Conservation (phyloP, 2,329 filamentous ascomycete species). For the Penicillium polonicum region DNA sequence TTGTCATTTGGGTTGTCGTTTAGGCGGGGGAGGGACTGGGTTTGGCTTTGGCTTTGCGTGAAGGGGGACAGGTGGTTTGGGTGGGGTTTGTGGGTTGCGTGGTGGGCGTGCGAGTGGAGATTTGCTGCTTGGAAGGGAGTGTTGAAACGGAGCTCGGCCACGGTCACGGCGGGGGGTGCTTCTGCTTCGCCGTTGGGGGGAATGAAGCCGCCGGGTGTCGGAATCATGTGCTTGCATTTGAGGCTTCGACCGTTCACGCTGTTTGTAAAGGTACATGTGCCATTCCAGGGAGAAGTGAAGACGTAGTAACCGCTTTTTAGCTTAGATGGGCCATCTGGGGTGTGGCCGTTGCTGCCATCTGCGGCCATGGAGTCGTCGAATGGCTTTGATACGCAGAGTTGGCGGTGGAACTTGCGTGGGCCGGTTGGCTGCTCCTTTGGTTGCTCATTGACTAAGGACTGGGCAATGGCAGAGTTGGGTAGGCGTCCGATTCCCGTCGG, state of each 20-base stretch:
- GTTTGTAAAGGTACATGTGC: slow-evolving; percentile 80
- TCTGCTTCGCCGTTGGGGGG: slow-evolving; percentile 16
- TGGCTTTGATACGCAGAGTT: slow-evolving; percentile 34
- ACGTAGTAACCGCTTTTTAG: slow-evolving; percentile 58
- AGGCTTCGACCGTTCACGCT: slow-evolving; percentile 72
- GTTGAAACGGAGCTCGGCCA: slow-evolving; percentile 90
- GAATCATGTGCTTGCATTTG: slow-evolving; percentile 70
- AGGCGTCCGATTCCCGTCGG: slow-evolving; percentile 27
- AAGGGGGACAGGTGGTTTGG: slow-evolving; percentile 26
- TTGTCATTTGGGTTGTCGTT: slow-evolving; percentile 14
- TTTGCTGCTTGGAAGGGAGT: slow-evolving; percentile 59
- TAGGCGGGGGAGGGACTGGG: not conserved
- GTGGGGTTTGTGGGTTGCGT: slow-evolving; percentile 19
- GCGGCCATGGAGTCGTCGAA: slow-evolving; percentile 12
- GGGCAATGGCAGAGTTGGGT: slow-evolving; percentile 12
- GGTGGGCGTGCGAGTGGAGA: slow-evolving; percentile 28
- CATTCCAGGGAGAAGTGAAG: slow-evolving; percentile 84
- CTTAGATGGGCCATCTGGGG: slow-evolving; percentile 20
- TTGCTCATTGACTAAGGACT: slow-evolving; percentile 9
- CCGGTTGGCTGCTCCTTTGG: slow-evolving; percentile 18
- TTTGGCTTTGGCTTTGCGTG: slow-evolving; percentile 10
- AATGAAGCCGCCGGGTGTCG: slow-evolving; percentile 30
- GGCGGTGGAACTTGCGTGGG: slow-evolving; percentile 34
- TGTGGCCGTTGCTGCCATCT: slow-evolving; percentile 11
- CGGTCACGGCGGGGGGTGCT: slow-evolving; percentile 46